These are phyloP conservation scores for Xylaria palmicola DNA, from an alignment of 495 filamentous ascomycete genomes.

Conservation along the genomic window DNA sequence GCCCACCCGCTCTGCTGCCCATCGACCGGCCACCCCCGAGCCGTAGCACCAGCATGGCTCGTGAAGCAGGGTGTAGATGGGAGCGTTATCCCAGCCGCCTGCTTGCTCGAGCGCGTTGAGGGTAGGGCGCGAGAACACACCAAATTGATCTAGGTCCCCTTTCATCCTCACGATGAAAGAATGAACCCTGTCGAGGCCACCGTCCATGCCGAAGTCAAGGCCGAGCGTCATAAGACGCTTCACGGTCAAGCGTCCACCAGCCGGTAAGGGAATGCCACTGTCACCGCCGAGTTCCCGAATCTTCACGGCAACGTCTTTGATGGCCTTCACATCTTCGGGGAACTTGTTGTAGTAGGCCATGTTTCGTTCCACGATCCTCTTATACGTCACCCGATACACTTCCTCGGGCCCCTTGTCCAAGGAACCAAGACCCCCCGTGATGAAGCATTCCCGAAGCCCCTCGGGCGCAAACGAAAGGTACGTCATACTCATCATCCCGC, in stretches of 20 bases:
- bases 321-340: conserved; percentile 72
- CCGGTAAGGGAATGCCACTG: conserved; percentile 56
- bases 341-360: conserved; percentile 79
- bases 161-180: conserved; percentile 65
- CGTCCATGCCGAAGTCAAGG: conserved; percentile 72
- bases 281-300: conserved; percentile 51
- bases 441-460: conserved; percentile 76
- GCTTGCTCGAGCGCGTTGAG: conserved; percentile 63
- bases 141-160: conserved; percentile 69
- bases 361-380: conserved; percentile 64
- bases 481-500: conserved; percentile 77
- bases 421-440: conserved; percentile 79
- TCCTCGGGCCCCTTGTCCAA: conserved; percentile 67
- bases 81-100: conserved; percentile 66
- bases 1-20: conserved; percentile 50
- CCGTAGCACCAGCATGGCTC: conserved; percentile 77
- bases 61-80: conserved; percentile 84
- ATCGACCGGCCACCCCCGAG: conserved; percentile 42
- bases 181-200: conserved; percentile 68
- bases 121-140: conserved; percentile 68
- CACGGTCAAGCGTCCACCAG: conserved; percentile 67
- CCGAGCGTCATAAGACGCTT: conserved; percentile 73
- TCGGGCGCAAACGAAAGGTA: conserved; percentile 81
- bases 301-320: conserved; percentile 64
- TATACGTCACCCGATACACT: conserved; percentile 70